These are phyloP conservation scores for Cornus suecica DNA, from an alignment of 148 eudicot species.

Conservation along the genomic window DNA sequence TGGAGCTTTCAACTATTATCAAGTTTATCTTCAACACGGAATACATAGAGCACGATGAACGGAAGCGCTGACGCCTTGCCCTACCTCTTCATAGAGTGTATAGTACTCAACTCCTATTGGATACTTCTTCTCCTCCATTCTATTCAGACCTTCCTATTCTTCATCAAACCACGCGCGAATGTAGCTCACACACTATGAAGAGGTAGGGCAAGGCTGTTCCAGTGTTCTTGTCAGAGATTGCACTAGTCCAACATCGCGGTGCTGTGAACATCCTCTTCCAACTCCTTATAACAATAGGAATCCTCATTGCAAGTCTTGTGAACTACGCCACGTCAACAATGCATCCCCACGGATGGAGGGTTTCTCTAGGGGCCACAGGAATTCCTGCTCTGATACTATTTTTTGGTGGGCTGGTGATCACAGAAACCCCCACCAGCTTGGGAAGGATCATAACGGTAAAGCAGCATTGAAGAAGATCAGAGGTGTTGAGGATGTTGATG, in stretches of 20 bases:
- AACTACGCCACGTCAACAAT: conserved; percentile 44
- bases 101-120: conserved; percentile 79
- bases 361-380: conserved; percentile 45
- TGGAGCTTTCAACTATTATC: too few relatives aligned
- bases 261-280: conserved; percentile 74
- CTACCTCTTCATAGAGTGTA: conserved; percentile 74
- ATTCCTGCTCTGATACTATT: conserved; percentile 44
- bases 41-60: conserved; percentile 79
- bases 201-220: too few relatives aligned
- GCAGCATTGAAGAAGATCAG: conserved; percentile 36
- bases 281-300: conserved; percentile 59
- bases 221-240: conserved; percentile 58
- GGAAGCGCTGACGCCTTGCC: conserved; percentile 86
- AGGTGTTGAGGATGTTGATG: conserved; percentile 42
- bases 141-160: neutral
- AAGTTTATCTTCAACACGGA: too few relatives aligned
- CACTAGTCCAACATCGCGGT: conserved; percentile 62
- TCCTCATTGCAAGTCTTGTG: conserved; percentile 53
- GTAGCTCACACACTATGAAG: too few relatives aligned
- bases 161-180: too few relatives aligned
- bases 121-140: conserved; percentile 64
- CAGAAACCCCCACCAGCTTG: conserved; percentile 51
- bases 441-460: conserved; percentile 19
- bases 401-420: conserved; percentile 44
- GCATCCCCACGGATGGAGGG: conserved; percentile 63